phyloP scores from a whole-genome alignment of 1,139 yeast species.

The Lodderomyces jiufengensis region DNA sequence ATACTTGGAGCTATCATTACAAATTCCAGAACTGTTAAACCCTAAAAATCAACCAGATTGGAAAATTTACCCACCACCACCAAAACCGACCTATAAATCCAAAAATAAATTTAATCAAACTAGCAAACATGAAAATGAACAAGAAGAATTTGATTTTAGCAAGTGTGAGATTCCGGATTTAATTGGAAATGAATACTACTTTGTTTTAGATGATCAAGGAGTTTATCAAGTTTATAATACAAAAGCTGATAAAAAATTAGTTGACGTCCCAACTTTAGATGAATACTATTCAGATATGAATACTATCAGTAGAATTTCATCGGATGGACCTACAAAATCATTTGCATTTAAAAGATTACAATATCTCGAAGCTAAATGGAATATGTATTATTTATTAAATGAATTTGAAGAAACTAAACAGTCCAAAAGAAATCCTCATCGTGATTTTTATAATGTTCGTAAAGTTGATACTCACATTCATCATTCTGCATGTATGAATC shows the following conservation, averaged over 20 bases:
- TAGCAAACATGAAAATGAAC: slow-evolving; percentile 27
- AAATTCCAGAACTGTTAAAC: slow-evolving; percentile 61
- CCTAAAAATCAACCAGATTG: slow-evolving; percentile 76
- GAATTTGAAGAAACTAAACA: slow-evolving; percentile 92
- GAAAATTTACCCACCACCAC: slow-evolving; percentile 90
- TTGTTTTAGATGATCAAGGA: slow-evolving; percentile 55
- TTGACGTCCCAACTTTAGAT: slow-evolving; percentile 68
- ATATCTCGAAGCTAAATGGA: slow-evolving; percentile 96
- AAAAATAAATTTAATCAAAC: slow-evolving; percentile 56
- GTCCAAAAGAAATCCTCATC: slow-evolving; percentile 74
- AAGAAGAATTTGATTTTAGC: slow-evolving; percentile 55
- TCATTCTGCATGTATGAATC: slow-evolving; percentile 99
- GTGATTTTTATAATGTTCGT: slow-evolving; percentile 97
- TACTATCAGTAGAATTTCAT: slow-evolving; percentile 63
- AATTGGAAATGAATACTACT: slow-evolving; percentile 43
- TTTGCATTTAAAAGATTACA: slow-evolving; percentile 93
- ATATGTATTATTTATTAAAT: slow-evolving; percentile 77
- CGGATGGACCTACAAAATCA: slow-evolving; percentile 97
- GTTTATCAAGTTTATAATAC: slow-evolving; percentile 62
- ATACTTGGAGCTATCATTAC: slow-evolving; percentile 69
- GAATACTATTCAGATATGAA: slow-evolving; percentile 86
- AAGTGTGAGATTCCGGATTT: slow-evolving; percentile 65
- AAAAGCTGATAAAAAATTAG: slow-evolving; percentile 34
- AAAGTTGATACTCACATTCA: slow-evolving; percentile 99
- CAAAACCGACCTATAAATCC: slow-evolving; percentile 85